Conservation (phyloP, 257 asterid genomes). For the Verbena officinalis region DNA sequence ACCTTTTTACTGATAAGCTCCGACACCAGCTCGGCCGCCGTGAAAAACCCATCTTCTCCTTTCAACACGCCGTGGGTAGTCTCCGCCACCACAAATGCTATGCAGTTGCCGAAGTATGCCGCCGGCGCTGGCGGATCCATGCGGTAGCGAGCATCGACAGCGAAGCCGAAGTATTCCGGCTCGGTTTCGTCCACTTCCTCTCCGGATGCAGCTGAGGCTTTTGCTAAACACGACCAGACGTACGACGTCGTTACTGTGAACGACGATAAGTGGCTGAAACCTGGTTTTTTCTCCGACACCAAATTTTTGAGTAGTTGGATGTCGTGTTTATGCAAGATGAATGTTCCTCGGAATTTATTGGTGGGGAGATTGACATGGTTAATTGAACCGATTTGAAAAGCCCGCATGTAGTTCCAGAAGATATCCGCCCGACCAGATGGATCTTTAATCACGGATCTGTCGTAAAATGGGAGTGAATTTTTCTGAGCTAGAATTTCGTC, state of each 20-base stretch:
- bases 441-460: constrained; percentile 46
- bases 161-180: constrained; percentile 30
- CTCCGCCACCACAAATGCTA: constrained; percentile 20
- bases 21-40: constrained; percentile 30
- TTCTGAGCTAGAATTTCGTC: not conserved
- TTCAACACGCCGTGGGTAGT: constrained; percentile 29
- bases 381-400: not conserved
- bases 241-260: constrained; percentile 40
- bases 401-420: constrained; percentile 33
- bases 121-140: constrained; percentile 40
- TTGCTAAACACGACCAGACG: constrained; percentile 44
- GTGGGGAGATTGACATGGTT: constrained; percentile 10
- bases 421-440: constrained; percentile 30
- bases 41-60: constrained; percentile 26
- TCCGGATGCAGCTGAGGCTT: constrained; percentile 22
- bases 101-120: constrained; percentile 46
- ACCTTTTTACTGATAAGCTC: constrained; percentile 32
- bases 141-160: constrained; percentile 42
- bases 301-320: constrained; percentile 32
- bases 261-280: constrained; percentile 32
- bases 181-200: constrained; percentile 33
- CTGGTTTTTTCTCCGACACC: constrained; percentile 21
- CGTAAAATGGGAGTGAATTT: constrained; percentile 35
- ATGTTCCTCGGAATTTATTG: constrained; percentile 40
- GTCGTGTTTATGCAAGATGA: constrained; percentile 25